Evolutionary conservation across 1,284 basidiomycete species (phyloP).

Genomic region (Agroathelia rolfsii): DNA sequence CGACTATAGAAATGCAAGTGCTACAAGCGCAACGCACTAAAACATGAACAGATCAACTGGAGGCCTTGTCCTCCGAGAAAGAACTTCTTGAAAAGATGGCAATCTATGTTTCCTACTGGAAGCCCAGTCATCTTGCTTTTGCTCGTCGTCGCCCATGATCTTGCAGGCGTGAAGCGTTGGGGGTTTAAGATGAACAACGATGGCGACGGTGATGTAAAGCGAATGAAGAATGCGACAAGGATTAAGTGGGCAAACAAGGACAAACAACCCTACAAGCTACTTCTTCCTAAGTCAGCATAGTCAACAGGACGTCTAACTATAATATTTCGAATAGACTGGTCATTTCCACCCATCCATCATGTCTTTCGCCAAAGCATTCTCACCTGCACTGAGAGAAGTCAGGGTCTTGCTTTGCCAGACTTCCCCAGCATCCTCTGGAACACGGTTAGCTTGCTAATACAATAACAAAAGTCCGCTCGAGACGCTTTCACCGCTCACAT

Average conservation of each 20-base stretch:
- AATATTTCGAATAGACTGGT: no score
- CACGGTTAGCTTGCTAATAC: constrained; percentile 46
- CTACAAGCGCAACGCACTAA: constrained; percentile 47
- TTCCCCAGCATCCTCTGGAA: constrained; percentile 68
- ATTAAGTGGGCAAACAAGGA: no score
- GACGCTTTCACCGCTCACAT: no score
- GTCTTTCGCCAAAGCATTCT: constrained; percentile 73
- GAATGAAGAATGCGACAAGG: constrained; percentile 1
- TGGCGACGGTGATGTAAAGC: constrained; percentile 10
- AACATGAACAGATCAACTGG: constrained; percentile 98
- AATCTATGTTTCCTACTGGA: constrained; percentile 59
- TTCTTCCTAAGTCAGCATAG: no score
- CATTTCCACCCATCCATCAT: constrained; percentile 29
- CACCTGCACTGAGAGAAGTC: constrained; percentile 78
- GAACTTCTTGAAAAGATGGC: constrained; percentile 76
- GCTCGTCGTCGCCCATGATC: constrained; percentile 49
- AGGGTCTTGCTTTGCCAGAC: constrained; percentile 83
- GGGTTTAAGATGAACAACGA: no score
- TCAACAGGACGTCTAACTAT: no score
- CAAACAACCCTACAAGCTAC: no score
- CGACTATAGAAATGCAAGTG: background rate
- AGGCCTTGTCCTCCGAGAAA: constrained; percentile 80
- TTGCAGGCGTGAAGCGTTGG: constrained; percentile 5
- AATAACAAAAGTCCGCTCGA: constrained; percentile 1
- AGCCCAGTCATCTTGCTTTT: constrained; percentile 60